These are phyloP conservation scores for Cladophialophora exuberans DNA, from an alignment of 2,329 filamentous ascomycete species.

Conservation along the genomic window DNA sequence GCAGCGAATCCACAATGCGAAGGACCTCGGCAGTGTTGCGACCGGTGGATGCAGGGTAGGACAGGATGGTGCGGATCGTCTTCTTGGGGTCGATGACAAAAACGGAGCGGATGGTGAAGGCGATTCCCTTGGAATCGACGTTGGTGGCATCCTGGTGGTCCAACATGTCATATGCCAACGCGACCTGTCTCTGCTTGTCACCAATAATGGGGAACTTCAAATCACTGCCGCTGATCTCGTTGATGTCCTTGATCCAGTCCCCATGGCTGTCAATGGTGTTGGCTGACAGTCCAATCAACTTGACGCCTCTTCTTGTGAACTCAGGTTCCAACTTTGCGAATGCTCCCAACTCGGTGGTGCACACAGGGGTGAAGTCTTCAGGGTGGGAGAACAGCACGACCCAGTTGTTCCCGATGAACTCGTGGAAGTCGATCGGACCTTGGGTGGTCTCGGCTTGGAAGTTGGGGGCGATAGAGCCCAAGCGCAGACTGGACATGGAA, in stretches of 20 bases:
- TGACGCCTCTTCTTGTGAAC: conserved; percentile 64
- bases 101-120: conserved; percentile 67
- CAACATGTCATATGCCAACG: conserved; percentile 47
- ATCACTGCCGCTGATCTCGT: conserved; percentile 43
- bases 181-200: conserved; percentile 47
- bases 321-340: conserved; percentile 67
- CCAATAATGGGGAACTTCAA: conserved; percentile 50
- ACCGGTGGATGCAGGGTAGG: conserved; percentile 65
- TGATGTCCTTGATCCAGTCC: conserved; percentile 59
- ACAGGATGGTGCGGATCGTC: conserved; percentile 65
- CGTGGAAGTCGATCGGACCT: conserved; percentile 71
- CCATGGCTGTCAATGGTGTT: conserved; percentile 61
- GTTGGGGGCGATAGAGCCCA: conserved; percentile 69
- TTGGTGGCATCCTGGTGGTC: conserved; percentile 47
- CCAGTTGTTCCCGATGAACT: conserved; percentile 72
- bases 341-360: conserved; percentile 66
- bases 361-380: conserved; percentile 43
- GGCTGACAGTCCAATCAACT: conserved; percentile 63
- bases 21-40: conserved; percentile 62
- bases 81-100: conserved; percentile 69
- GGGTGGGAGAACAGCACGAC: conserved; percentile 70
- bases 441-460: conserved; percentile 70
- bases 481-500: conserved; percentile 56
- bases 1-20: conserved; percentile 61
- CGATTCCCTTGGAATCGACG: conserved; percentile 51